Evolutionary conservation across 148 eudicot genomes (phyloP), one percentile per base, ranked within the genome.

Genomic region (Camellia japonica): DNA sequence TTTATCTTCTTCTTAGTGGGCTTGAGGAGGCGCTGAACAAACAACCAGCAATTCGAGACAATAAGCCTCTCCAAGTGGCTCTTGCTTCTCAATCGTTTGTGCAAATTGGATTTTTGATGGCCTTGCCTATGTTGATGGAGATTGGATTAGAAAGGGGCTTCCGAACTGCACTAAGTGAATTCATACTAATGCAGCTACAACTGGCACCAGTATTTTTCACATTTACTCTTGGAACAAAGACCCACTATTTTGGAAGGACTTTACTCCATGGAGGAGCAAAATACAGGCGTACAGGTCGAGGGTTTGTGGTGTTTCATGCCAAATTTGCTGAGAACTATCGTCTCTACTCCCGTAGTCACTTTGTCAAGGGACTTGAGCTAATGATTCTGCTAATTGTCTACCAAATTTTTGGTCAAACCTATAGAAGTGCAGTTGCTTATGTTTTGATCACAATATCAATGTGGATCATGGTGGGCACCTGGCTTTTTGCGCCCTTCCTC

Each of bases 401-500:
- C 83, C 91, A 92, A 86, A 89, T 91, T 62, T 96, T 93, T 76
- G 99, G 99, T 66, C 88, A 88, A 71, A 6, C 85, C 6, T 91
- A 89, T 80, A 87, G 93, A 77, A 88, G 97, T 71, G 83, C 95
- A 9, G 81, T 96, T 69, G 91, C 95, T 55, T 96, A 93, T 83
- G 84, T 94, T 78, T 88, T 96, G 71, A 85, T 96, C 73, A 90
- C 95, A n/a, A 80, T 94, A 19, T 92, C 98, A n/a, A 96, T 96
- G 93, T 96, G 99, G 99, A 94, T 96, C 81, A 90, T 96, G 95
- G 98, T 94, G 72, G 91, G 97, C 74, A 92, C 99, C n/a, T 94
- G 98, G 99, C 90, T 96, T 47, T 96, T 94, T 84, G 99, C 98
- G 68, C 99, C 99, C 3, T 96, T 96, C 83, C 94, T 96, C 55